Percentiles rank a stretch among this genome's conserved stretches.
Conservation (phyloP, 768 basidiomycete species). For the Xanthoconium stramineum region DNA sequence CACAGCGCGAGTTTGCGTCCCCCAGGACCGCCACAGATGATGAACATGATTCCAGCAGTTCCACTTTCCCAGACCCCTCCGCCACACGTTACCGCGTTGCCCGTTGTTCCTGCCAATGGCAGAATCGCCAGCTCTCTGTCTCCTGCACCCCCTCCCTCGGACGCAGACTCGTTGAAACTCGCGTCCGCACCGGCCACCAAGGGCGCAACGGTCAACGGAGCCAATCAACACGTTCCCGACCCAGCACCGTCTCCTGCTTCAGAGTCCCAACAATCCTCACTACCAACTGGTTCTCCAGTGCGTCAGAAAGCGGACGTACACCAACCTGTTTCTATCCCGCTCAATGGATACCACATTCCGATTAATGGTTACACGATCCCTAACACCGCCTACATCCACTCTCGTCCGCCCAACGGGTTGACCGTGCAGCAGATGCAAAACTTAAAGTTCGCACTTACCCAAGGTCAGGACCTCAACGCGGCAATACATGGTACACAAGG, state of each 20-base stretch:
- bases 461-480: constrained; percentile 37
- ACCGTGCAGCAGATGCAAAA: constrained; percentile 59
- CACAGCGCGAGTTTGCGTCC: constrained; percentile 37
- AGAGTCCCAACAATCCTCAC: constrained; percentile 24
- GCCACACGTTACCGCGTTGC: constrained; percentile 26
- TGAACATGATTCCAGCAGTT: constrained; percentile 31
- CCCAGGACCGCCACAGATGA: constrained; percentile 37
- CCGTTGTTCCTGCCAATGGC: constrained; percentile 33
- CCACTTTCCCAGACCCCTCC: constrained; percentile 34
- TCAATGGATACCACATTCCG: constrained; percentile 49
- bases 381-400: constrained; percentile 34
- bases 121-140: constrained; percentile 28
- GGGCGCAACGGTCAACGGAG: constrained; percentile 30
- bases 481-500: constrained; percentile 33
- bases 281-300: constrained; percentile 34
- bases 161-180: constrained; percentile 36
- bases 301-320: constrained; percentile 51
- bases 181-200: constrained; percentile 18
- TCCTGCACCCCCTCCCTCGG: constrained; percentile 40
- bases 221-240: constrained; percentile 24
- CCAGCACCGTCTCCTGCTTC: constrained; percentile 2
- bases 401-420: constrained; percentile 39
- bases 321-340: constrained; percentile 37
- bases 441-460: constrained; percentile 54
- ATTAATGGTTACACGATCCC: constrained; percentile 39